Evolutionary conservation across 345 rosid species (phyloP), one percentile per base, ranked within the genome.

Genomic region (Euphorbia lathyris): DNA sequence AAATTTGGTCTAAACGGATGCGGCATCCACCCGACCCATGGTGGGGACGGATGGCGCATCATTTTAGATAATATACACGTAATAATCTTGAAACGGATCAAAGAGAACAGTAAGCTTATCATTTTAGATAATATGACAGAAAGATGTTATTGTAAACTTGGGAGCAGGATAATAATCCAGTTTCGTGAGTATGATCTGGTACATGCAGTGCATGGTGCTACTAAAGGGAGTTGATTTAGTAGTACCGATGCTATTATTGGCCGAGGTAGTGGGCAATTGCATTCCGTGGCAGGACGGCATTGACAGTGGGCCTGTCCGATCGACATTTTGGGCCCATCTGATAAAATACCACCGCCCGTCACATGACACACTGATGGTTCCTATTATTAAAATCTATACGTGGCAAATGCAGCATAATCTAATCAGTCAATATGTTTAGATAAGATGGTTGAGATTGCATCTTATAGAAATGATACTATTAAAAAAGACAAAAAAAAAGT

Each of bases 311-410:
- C 57, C 77, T 76, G 23, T 9, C 7, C 5, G 20, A 55, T 26
- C 9, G 1, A 16, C 38, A 13, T 67, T 26, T 63, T 29, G 61
- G 75, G 68, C 17, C 69, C 61, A 34, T 20, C 20, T 22, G 22
- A 58, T 50, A 73, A 51, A 45, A 67, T 17, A 14, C 48, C 87
- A 79, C 87, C 84, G 83, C 58, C 84, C 84, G 63, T 60, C 83
- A 76, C 84, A 38, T 73, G 84, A 32, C 5, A 32, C 4, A 52
- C 67, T 58, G 30, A 68, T 66, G 16, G 9, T 42, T 43, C 3
- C 20, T 20, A 58, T 65, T 25, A 3, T 30, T 29, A 7, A 23
- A 52, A 12, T 20, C 23, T 19, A n/a, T n/a, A 38, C 17, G 27
- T 34, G 3, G 12, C 48, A 59, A 62, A 38, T 25, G 52, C 22